Percentiles rank a stretch among this genome's conserved stretches.
Conservation (phyloP, 208 protist species). For the Trypanosomatidae sp. region DNA sequence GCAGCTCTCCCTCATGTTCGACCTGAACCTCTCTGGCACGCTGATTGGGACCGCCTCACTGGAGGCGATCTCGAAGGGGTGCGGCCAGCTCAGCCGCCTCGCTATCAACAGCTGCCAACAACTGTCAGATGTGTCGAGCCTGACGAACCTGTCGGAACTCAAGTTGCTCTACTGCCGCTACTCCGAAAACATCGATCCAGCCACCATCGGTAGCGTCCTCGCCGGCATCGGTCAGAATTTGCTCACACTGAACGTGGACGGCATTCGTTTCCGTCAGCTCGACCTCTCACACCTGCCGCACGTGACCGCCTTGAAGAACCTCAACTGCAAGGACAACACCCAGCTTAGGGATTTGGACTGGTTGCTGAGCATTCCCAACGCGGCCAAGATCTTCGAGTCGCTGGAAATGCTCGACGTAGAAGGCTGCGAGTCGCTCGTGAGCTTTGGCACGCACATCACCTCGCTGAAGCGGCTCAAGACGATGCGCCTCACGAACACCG, state of each 20-base stretch:
- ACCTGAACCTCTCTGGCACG: slow-evolving; percentile 65
- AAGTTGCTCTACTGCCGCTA: slow-evolving; percentile 80
- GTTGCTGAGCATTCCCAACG: slow-evolving; percentile 29
- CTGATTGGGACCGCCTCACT: slow-evolving; percentile 50
- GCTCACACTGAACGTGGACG: slow-evolving; percentile 73
- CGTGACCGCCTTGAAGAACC: slow-evolving; percentile 51
- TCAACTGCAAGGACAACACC: slow-evolving; percentile 71
- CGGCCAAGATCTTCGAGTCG: slow-evolving; percentile 20
- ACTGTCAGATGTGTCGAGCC: slow-evolving; percentile 42
- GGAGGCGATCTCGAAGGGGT: slow-evolving; percentile 48
- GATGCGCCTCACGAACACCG: slow-evolving; percentile 45
- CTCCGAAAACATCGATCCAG: slow-evolving; percentile 58
- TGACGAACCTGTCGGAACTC: slow-evolving; percentile 54
- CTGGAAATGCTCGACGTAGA: slow-evolving; percentile 64
- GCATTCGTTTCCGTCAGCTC: slow-evolving; percentile 48
- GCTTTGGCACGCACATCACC: slow-evolving; percentile 30
- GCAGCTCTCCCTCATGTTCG: slow-evolving; percentile 60
- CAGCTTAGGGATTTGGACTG: slow-evolving; percentile 41
- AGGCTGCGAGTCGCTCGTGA: slow-evolving; percentile 39
- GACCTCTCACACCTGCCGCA: slow-evolving; percentile 31
- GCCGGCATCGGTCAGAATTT: slow-evolving; percentile 47
- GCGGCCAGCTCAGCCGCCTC: slow-evolving; percentile 62
- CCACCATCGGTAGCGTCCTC: slow-evolving; percentile 43
- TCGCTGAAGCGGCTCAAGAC: slow-evolving; percentile 44
- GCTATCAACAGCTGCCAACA: slow-evolving; percentile 75